Percentiles rank a stretch among this genome's conserved stretches.
These are phyloP conservation scores for Dovyalis caffra DNA, from an alignment of 345 rosid genomes.

Conservation along the genomic window DNA sequence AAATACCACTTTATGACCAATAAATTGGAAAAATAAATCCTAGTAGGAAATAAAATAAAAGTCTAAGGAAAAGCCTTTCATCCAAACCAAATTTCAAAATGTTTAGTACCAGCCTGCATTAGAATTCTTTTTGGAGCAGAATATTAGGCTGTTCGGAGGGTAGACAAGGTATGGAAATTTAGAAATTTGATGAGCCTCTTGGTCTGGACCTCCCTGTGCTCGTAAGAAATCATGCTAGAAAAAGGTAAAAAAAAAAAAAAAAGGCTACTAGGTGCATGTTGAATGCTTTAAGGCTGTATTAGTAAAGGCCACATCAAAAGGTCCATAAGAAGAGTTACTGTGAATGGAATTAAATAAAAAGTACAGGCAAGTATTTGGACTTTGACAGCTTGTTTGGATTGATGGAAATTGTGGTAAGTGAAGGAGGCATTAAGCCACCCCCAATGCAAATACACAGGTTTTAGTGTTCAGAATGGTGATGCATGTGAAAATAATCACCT, in stretches of 20 bases:
- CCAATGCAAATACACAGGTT: not conserved
- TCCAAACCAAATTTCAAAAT: not conserved
- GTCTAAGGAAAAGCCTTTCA: not conserved
- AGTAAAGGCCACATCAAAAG: not conserved
- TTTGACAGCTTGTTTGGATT: not conserved
- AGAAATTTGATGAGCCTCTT: not conserved
- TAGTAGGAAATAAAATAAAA: not conserved
- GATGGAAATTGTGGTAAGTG: not conserved
- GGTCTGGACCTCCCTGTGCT: not conserved
- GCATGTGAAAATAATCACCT: not conserved
- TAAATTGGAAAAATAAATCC: not conserved
- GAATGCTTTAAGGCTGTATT: not conserved
- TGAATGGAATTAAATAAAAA: not conserved
- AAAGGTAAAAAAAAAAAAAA: no score
- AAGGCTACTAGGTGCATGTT: not conserved
- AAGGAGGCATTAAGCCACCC: not conserved
- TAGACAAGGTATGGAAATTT: not conserved
- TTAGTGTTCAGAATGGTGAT: not conserved
- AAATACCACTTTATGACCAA: not conserved
- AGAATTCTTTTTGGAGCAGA: not conserved
- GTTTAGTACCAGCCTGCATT: not conserved
- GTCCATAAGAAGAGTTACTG: not conserved
- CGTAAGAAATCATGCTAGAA: not conserved
- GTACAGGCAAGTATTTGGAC: not conserved
- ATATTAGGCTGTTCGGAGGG: not conserved